These are phyloP conservation scores for Aspergillus neotritici DNA, from an alignment of 2,329 filamentous ascomycete species.

Conservation along the genomic window DNA sequence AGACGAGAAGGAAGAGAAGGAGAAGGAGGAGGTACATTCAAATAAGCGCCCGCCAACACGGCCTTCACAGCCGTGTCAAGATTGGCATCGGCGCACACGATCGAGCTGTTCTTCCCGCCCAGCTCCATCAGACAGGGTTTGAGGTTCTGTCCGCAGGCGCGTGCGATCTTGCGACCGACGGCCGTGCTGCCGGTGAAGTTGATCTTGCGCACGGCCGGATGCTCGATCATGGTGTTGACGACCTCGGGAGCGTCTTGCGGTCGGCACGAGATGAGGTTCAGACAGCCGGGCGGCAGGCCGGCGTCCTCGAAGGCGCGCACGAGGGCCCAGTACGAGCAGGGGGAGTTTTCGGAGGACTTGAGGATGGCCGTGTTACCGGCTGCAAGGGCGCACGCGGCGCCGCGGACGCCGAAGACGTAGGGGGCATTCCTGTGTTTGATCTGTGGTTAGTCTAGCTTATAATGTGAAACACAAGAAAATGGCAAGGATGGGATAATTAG, in stretches of 20 bases:
- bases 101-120: slow-evolving; percentile 72
- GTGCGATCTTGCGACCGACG: slow-evolving; percentile 64
- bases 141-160: slow-evolving; percentile 61
- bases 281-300: slow-evolving; percentile 64
- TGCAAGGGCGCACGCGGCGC: slow-evolving; percentile 57
- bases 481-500: not conserved
- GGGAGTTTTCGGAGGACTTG: slow-evolving; percentile 63
- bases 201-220: slow-evolving; percentile 62
- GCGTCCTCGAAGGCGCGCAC: slow-evolving; percentile 61
- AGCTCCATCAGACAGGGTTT: slow-evolving; percentile 77
- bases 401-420: slow-evolving; percentile 44
- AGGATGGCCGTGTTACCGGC: slow-evolving; percentile 68
- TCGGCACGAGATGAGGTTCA: slow-evolving; percentile 65
- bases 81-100: slow-evolving; percentile 74
- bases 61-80: slow-evolving; percentile 53
- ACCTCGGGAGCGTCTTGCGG: slow-evolving; percentile 59
- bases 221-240: slow-evolving; percentile 60
- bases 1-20: not conserved
- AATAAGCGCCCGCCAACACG: slow-evolving; percentile 29
- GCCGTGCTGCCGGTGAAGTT: slow-evolving; percentile 69
- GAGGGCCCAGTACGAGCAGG: slow-evolving; percentile 57
- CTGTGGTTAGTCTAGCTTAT: no score
- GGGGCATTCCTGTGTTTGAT: slow-evolving; percentile 46
- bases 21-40: slow-evolving; percentile 22
- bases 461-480: not conserved